Base-by-base conservation (phyloP, 192 early-diverging fungal species). In the Spizellomyces punctatus region DNA sequence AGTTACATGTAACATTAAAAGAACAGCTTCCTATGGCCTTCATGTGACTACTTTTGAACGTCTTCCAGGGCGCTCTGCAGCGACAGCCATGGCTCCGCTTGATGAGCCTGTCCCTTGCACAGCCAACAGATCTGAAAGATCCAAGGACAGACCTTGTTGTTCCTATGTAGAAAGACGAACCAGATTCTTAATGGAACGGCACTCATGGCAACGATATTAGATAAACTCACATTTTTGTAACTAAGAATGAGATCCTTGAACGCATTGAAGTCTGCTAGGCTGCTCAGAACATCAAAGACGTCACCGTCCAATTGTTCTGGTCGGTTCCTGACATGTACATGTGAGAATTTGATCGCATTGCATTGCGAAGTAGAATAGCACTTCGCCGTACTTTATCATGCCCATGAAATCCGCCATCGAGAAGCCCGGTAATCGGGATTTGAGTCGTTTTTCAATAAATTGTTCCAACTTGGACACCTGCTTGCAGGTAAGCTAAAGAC, bases 241-340 rank as follows among this genome's bases (percentile, higher is more conserved):
- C 71, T 73, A 50, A 87, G 55, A 46, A 87, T 84, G 55, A 84
- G 42, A 22, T 87, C 86, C 69, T 87, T 87, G 72, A 87, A 87
- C 6, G 72, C 66, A 10, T 62, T 69, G 64, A 87, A 87, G 66
- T 87, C 84, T 12, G 76, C 86, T 8, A 87, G 63, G 17, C 63
- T 78, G 46, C 36, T 63, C 61, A 87, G 52, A 48, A 87, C 72
- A 22, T 87, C 86, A 76, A 87, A 87, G 6, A 87, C 85, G 55
- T 87, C 86, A 46, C 86, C 85, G 44, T 82, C 74, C 6, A 80
- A 56, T 57, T 79, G 60, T 46, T 84, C 82, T 4, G 67, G 44
- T 17, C 71, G 44, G 14, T 49, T 49, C 63, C 17, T 27, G 19
- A 16, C 41, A 41, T 9, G 36, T 9, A 41, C 6, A 56, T 22